Conservation (phyloP, 345 rosid genomes). For the Microthlaspi erraticum region DNA sequence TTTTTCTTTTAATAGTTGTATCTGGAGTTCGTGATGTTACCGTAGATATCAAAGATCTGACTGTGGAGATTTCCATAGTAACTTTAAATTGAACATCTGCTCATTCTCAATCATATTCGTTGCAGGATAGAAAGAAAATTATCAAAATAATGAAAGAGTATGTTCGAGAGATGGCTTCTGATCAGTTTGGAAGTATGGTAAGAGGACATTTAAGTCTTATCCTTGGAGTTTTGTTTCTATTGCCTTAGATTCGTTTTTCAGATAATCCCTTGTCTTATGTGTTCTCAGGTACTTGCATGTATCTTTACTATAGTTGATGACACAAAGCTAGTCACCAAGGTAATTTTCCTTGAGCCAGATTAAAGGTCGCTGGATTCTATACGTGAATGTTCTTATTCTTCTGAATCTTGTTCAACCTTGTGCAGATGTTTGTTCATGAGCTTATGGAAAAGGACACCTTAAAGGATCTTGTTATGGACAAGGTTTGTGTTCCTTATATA, state of each 20-base stretch:
- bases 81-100: neutral
- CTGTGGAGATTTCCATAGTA: neutral
- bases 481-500: conserved; percentile 56
- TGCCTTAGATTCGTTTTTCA: conserved; percentile 10
- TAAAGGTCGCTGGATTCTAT: conserved; percentile 11
- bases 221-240: conserved; percentile 8
- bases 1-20: neutral
- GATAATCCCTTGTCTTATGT: conserved; percentile 21
- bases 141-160: conserved; percentile 84
- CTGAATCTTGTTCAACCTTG: conserved; percentile 39
- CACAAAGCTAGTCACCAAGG: conserved; percentile 90
- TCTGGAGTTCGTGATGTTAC: neutral
- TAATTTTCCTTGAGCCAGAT: conserved; percentile 39
- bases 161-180: conserved; percentile 65
- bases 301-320: conserved; percentile 82
- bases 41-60: neutral
- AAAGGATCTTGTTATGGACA: conserved; percentile 74
- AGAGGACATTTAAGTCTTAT: conserved; percentile 31
- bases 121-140: conserved; percentile 89
- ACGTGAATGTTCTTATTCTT: conserved; percentile 15
- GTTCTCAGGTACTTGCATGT: conserved; percentile 73
- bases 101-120: conserved; percentile 31
- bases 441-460: conserved; percentile 52
- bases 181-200: conserved; percentile 86
- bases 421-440: conserved; percentile 78